Conservation (phyloP, 495 filamentous ascomycete species). For the Evernia prunastri region DNA sequence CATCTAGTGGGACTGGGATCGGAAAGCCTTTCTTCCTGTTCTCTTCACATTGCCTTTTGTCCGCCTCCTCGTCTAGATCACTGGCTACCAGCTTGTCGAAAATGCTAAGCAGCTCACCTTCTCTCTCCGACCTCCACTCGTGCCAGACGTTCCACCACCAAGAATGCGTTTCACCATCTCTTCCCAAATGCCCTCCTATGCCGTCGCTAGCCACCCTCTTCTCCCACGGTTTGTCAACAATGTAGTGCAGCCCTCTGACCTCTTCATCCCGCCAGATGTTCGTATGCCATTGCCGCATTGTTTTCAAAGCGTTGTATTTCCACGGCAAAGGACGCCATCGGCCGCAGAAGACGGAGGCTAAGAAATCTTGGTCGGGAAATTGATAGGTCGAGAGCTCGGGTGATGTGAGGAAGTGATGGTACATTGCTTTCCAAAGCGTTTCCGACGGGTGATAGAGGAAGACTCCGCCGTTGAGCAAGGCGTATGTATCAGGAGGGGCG, state of each 20-base stretch:
- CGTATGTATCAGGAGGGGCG: constrained; percentile 29
- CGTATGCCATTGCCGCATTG: constrained; percentile 45
- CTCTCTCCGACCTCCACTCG: constrained; percentile 49
- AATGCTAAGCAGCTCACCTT: constrained; percentile 53
- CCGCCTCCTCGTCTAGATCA: constrained; percentile 27
- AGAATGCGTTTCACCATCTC: constrained; percentile 41
- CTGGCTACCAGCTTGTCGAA: constrained; percentile 41
- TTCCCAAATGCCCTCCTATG: constrained; percentile 37
- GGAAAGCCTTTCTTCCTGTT: constrained; percentile 23
- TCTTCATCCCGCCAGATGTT: constrained; percentile 49
- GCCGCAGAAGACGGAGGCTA: constrained; percentile 40
- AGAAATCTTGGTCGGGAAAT: constrained; percentile 51
- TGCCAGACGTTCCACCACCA: constrained; percentile 57
- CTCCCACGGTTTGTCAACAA: constrained; percentile 54
- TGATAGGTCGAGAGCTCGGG: constrained; percentile 33
- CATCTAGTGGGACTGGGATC: constrained; percentile 7
- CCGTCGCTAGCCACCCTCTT: constrained; percentile 37
- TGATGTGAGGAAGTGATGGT: constrained; percentile 34
- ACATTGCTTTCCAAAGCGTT: constrained; percentile 35
- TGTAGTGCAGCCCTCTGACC: constrained; percentile 46
- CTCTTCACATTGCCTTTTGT: constrained; percentile 19
- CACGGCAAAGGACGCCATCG: constrained; percentile 41
- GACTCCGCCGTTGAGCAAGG: constrained; percentile 63
- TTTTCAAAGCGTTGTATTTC: constrained; percentile 52
- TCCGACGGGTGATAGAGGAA: constrained; percentile 46